Evolutionary conservation across 331 rosid species (phyloP), one percentile per base, ranked within the genome.

Genomic region (Malus hybrid): DNA sequence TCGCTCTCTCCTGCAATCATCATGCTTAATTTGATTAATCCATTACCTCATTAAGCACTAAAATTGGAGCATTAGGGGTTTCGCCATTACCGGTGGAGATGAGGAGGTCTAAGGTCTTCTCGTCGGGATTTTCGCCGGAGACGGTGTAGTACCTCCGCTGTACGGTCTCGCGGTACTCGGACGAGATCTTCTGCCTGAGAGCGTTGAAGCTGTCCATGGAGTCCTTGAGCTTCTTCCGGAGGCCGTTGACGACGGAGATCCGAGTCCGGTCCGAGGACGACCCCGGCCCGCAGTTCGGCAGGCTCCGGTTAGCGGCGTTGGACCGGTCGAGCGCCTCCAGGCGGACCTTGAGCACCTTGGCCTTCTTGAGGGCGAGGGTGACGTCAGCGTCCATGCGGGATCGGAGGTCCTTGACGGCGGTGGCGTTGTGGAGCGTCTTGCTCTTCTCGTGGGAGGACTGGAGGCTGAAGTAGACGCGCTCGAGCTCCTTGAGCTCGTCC

Each of bases 81-180:
- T 71, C 10, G 34, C 31, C 11, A 6, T 70, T 78, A 94, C 99
- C 99, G 1, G 97, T 94, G 60, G 97, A 94, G 67, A 94, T 94
- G 73, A 94, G 84, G 5, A 81, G 84, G 81, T 94, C 99, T 28
- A 94, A 72, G 60, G 96, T 94, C 19, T 90, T 92, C 27, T 92
- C 99, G 56, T 94, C 96, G 18, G 99, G 99, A 68, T 90, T 94
- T 85, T 92, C 96, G 34, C 99, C 99, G 63, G 99, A 92, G 76
- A 94, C 99, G 60, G 97, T 94, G 85, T 79, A 94, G 79, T 88
- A 92, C 16, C 99, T 81, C 0, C 99, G 93, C 79, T 94, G 99
- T 0, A 94, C 99, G 66, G 97, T 94, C 65, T 94, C 96, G 4
- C 97, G 79, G 65, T 94, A 92, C 81, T 94, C 99, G 1, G 93